Base-by-base conservation (phyloP, 257 asterid genomes). In the Solanum medicagineum region DNA sequence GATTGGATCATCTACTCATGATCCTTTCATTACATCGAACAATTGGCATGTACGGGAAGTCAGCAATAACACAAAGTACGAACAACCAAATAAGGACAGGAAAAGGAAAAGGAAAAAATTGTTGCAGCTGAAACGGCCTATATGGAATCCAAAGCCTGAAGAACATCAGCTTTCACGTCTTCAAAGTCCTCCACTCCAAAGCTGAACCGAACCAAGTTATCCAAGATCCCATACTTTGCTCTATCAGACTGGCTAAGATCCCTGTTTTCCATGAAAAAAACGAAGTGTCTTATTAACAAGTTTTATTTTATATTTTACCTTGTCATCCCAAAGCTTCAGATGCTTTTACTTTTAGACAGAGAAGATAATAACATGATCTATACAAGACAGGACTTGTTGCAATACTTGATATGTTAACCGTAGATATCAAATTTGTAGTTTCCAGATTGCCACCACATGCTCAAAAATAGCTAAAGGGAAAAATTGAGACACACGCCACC, bases 171-270 rank as follows among this genome's bases (percentile, higher is more conserved):
- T 87, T 94, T 93, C 90, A 95, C 84, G 90, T 95, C 98, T 74
- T 91, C 98, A 44, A 94, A 93, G 86, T 89, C 97, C 85, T 95
- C 98, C 55, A 94, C 93, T 84, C 98, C 98, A 86, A 95, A 95
- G 90, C 98, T 95, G 94, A 94, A 95, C 56, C 98, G 93, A 53
- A 95, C 95, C 97, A 95, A 89, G 93, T 92, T 95, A 92, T 95
- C 98, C 92, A 92, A 40, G 70, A 95, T 95, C 11, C 98, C 98
- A 66, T 93, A 93, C 91, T 91, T 92, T 16, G 97, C 97, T 92
- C 98, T 92, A 24, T 93, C 98, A n/a, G 93, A 83, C 85, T 86
- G 94, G 75, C 93, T 71, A 73, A 95, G 97, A 89, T 95, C 99
- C 99, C 98, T 95, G 94, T 84, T 84, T 79, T 81, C 57, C 74